These are phyloP conservation scores for Stagonosporopsis chrysanthemi DNA, from an alignment of 2,329 filamentous ascomycete genomes.

Conservation along the genomic window DNA sequence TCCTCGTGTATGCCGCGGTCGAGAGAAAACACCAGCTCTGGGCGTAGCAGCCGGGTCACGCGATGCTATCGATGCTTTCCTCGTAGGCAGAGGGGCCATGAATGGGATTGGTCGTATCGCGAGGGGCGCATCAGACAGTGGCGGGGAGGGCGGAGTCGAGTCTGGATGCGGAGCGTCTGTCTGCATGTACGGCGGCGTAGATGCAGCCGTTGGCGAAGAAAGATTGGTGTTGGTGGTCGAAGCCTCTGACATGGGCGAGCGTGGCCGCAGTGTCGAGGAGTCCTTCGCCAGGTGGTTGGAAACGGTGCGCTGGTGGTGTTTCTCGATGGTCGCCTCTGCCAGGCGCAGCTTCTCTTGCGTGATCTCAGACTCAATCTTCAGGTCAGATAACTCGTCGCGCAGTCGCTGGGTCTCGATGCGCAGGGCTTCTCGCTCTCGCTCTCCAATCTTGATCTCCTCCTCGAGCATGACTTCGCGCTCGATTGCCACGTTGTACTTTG, in stretches of 20 bases:
- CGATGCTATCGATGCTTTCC: conserved; percentile 58
- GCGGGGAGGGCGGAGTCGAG: conserved; percentile 89
- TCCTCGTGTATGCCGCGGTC: conserved; percentile 61
- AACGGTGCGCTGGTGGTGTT: conserved; percentile 60
- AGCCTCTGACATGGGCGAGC: conserved; percentile 75
- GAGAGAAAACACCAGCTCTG: conserved; percentile 58
- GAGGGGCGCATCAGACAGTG: conserved; percentile 84
- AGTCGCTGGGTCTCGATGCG: conserved; percentile 91
- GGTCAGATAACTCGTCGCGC: conserved; percentile 87
- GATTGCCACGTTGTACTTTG: conserved; percentile 94
- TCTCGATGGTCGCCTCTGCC: conserved; percentile 60
- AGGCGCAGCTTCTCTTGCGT: conserved; percentile 91
- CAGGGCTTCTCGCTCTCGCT: conserved; percentile 87
- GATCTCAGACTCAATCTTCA: conserved; percentile 95
- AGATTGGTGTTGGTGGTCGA: conserved; percentile 83
- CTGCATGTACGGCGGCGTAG: conserved; percentile 79
- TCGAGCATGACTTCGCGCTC: conserved; percentile 93
- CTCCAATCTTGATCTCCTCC: conserved; percentile 88
- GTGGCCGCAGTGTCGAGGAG: conserved; percentile 55
- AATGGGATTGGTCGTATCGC: conserved; percentile 54
- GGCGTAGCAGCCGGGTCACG: conserved; percentile 60
- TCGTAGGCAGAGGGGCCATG: conserved; percentile 52
- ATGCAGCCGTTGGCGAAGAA: conserved; percentile 88
- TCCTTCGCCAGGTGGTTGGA: conserved; percentile 58
- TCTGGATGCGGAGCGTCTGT: conserved; percentile 69